Percentiles rank a stretch among this genome's conserved stretches.
Conservation (phyloP, 768 basidiomycete genomes). For the Suillus subaureus region DNA sequence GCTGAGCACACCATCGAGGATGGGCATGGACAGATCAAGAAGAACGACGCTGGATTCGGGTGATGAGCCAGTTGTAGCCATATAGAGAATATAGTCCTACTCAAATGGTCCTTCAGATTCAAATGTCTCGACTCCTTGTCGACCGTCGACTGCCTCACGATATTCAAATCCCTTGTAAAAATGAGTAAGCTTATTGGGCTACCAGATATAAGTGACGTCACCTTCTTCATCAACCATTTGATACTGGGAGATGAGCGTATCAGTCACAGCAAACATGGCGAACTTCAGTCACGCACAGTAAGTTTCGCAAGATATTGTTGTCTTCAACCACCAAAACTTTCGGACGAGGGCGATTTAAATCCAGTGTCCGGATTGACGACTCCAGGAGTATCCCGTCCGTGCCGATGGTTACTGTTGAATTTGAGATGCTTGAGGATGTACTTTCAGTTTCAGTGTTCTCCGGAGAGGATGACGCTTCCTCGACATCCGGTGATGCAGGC, state of each 20-base stretch:
- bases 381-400: constrained; percentile 69
- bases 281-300: constrained; percentile 60
- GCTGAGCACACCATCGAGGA: constrained; percentile 74
- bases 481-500: constrained; percentile 24
- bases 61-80: constrained; percentile 10
- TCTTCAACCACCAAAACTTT: constrained; percentile 89
- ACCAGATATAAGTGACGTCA: constrained; percentile 12
- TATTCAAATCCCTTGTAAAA: constrained; percentile 64
- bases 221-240: constrained; percentile 69
- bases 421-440: constrained; percentile 19
- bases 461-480: constrained; percentile 30
- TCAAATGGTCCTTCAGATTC: constrained; percentile 79
- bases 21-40: constrained; percentile 90
- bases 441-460: constrained; percentile 17
- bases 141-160: constrained; percentile 81
- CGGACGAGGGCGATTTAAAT: constrained; percentile 45
- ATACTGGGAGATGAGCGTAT: constrained; percentile 37
- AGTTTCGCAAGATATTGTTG: constrained; percentile 79
- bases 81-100: constrained; percentile 46
- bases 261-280: constrained; percentile 7
- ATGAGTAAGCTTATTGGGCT: constrained; percentile 7
- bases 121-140: constrained; percentile 80
- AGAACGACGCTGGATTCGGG: constrained; percentile 65
- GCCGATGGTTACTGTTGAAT: constrained; percentile 55
- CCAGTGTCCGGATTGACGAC: constrained; percentile 59